These are phyloP conservation scores for Diaporthe batatas DNA, from an alignment of 2,329 filamentous ascomycete species.

Conservation along the genomic window DNA sequence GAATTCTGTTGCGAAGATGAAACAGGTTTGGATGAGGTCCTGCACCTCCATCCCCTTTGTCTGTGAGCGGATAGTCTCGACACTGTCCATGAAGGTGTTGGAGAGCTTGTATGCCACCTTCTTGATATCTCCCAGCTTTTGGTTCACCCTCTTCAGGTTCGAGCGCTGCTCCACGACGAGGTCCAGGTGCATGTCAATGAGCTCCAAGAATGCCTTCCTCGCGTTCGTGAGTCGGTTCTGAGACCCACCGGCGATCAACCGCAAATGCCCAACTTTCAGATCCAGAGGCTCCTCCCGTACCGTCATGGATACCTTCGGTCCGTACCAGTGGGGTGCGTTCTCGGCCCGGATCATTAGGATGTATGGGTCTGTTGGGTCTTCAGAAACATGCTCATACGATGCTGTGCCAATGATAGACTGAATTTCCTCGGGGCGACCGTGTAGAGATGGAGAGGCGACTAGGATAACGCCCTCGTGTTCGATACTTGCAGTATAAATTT, in stretches of 20 bases:
- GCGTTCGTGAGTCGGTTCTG: slow-evolving; percentile 83
- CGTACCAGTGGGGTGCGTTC: slow-evolving; percentile 83
- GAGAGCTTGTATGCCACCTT: slow-evolving; percentile 96
- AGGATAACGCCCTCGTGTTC: slow-evolving; percentile 84
- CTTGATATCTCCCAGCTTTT: slow-evolving; percentile 92
- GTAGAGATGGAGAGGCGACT: slow-evolving; percentile 85
- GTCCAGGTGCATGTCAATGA: slow-evolving; percentile 87
- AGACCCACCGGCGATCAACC: slow-evolving; percentile 90
- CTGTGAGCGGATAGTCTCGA: slow-evolving; percentile 91
- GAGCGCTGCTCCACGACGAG: slow-evolving; percentile 92
- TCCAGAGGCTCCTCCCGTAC: slow-evolving; percentile 85
- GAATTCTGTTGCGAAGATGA: slow-evolving; percentile 98
- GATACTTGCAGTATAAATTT: slow-evolving; percentile 79
- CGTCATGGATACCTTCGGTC: slow-evolving; percentile 77
- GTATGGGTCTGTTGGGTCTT: slow-evolving; percentile 86
- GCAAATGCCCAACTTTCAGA: slow-evolving; percentile 86
- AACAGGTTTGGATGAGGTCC: slow-evolving; percentile 97
- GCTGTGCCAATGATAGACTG: slow-evolving; percentile 85
- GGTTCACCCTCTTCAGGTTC: slow-evolving; percentile 92
- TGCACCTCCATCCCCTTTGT: slow-evolving; percentile 88
- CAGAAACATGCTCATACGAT: slow-evolving; percentile 67
- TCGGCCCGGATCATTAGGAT: slow-evolving; percentile 88
- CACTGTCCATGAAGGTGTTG: slow-evolving; percentile 98
- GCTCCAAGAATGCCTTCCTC: slow-evolving; percentile 80
- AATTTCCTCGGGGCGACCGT: slow-evolving; percentile 82